phyloP scores from a whole-genome alignment of 805 yeast genomes.

The Saccharomyces jurei region DNA sequence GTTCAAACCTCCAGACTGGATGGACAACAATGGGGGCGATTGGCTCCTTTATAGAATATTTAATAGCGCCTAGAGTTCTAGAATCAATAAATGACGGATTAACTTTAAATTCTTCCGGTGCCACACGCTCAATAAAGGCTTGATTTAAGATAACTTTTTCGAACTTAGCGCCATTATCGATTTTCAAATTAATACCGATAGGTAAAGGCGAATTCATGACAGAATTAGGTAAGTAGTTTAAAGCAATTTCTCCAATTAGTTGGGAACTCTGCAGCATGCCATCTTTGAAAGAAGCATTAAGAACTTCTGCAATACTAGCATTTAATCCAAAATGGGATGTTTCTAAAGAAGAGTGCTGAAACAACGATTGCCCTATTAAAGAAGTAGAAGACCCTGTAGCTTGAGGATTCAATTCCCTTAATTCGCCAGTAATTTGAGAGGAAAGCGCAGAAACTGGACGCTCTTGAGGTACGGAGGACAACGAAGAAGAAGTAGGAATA shows the following conservation, averaged over 20 bases:
- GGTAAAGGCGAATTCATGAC: slow-evolving; percentile 30
- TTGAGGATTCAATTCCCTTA: slow-evolving; percentile 35
- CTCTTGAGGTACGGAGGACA: slow-evolving; percentile 1
- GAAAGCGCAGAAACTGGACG: slow-evolving; percentile 11
- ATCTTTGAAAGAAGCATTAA: slow-evolving; percentile 65
- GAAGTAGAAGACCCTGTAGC: slow-evolving; percentile 36
- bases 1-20: slow-evolving; percentile 88
- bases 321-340: slow-evolving; percentile 55
- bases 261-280: slow-evolving; percentile 55
- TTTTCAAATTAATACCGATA: slow-evolving; percentile 35
- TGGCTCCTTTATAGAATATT: slow-evolving; percentile 51
- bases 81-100: slow-evolving; percentile 46
- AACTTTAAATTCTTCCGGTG: slow-evolving; percentile 34
- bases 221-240: slow-evolving; percentile 46
- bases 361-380: slow-evolving; percentile 23
- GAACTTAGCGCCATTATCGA: slow-evolving; percentile 35
- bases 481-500: slow-evolving; percentile 6
- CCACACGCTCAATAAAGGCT: slow-evolving; percentile 44
- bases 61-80: slow-evolving; percentile 72
- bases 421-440: slow-evolving; percentile 27
- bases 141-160: slow-evolving; percentile 46
- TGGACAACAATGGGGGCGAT: slow-evolving; percentile 60
- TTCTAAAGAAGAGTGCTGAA: slow-evolving; percentile 41
- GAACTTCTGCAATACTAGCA: slow-evolving; percentile 78
- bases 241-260: slow-evolving; percentile 79